phyloP scores from a whole-genome alignment of 2,329 filamentous ascomycete species.

The Geosmithia flava region DNA sequence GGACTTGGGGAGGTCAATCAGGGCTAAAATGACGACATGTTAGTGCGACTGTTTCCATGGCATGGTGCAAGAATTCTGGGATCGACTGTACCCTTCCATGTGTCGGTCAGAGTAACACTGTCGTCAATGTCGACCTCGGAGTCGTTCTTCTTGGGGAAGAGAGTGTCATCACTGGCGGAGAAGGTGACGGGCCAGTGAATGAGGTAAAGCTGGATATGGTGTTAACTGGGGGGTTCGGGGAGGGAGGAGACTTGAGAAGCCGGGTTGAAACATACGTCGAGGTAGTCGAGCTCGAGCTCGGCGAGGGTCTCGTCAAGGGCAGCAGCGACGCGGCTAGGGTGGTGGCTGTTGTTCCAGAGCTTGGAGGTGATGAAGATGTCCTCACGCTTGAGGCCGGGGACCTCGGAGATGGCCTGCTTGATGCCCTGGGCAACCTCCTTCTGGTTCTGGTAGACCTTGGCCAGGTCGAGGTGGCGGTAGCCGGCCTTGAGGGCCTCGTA shows the following conservation, averaged over 20 bases:
- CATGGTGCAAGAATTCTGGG: background rate
- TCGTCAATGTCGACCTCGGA: constrained; percentile 28
- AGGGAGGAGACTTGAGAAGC: background rate
- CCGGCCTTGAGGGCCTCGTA: constrained; percentile 49
- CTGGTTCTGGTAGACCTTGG: constrained; percentile 52
- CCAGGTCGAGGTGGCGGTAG: constrained; percentile 48
- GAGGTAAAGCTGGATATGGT: constrained; percentile 33
- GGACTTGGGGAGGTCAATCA: constrained; percentile 44
- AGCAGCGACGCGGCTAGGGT: constrained; percentile 43
- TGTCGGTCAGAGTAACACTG: constrained; percentile 25
- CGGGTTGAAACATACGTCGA: constrained; percentile 28
- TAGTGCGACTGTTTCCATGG: background rate
- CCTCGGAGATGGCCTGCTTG: constrained; percentile 28
- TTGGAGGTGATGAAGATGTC: constrained; percentile 57
- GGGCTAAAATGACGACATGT: constrained; percentile 11
- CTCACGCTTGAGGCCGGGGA: constrained; percentile 38
- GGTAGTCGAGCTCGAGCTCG: constrained; percentile 42
- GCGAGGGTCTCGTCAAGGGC: constrained; percentile 43
- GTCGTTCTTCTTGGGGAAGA: constrained; percentile 29
- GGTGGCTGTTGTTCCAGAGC: constrained; percentile 48
- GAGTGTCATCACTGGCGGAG: constrained; percentile 17
- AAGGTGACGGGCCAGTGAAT: constrained; percentile 51
- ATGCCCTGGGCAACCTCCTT: constrained; percentile 44
- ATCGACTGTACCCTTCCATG: constrained; percentile 24
- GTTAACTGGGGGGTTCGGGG: background rate